These are phyloP conservation scores for Penicillium sp. DNA, from an alignment of 2,329 filamentous ascomycete genomes.

Conservation along the genomic window DNA sequence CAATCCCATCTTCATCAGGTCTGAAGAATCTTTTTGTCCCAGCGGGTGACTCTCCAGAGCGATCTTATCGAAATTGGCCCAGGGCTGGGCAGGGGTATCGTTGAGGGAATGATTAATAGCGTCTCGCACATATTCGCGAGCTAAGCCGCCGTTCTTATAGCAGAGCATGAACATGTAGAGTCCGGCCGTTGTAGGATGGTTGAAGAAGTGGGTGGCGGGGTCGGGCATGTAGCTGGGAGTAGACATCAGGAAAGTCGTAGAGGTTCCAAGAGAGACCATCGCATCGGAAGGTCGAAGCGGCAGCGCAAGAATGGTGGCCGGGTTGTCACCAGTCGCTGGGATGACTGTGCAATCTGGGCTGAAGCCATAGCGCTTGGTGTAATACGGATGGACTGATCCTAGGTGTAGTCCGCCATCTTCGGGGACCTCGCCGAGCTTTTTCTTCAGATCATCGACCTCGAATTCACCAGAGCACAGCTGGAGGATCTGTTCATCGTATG, in stretches of 20 bases:
- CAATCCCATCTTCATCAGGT: conserved; percentile 81
- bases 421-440: conserved; percentile 79
- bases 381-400: conserved; percentile 78
- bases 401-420: conserved; percentile 80
- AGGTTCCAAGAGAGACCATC: conserved; percentile 92
- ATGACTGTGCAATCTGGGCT: conserved; percentile 72
- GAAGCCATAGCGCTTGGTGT: conserved; percentile 78
- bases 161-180: conserved; percentile 99
- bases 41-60: conserved; percentile 72
- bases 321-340: conserved; percentile 95
- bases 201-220: conserved; percentile 95
- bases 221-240: conserved; percentile 90
- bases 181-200: conserved; percentile 86
- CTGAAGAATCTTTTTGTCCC: conserved; percentile 58
- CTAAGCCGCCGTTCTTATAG: conserved; percentile 97
- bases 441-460: conserved; percentile 67
- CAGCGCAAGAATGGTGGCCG: conserved; percentile 88
- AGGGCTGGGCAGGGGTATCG: conserved; percentile 58
- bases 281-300: conserved; percentile 86
- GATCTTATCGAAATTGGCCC: conserved; percentile 79
- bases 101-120: conserved; percentile 63
- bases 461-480: conserved; percentile 71
- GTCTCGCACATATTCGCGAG: conserved; percentile 87
- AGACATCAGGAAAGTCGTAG: conserved; percentile 96
- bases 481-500: conserved; percentile 76